Evolutionary conservation across 306 rosid genomes (phyloP).

Genomic region (Canavalia ensiformis): DNA sequence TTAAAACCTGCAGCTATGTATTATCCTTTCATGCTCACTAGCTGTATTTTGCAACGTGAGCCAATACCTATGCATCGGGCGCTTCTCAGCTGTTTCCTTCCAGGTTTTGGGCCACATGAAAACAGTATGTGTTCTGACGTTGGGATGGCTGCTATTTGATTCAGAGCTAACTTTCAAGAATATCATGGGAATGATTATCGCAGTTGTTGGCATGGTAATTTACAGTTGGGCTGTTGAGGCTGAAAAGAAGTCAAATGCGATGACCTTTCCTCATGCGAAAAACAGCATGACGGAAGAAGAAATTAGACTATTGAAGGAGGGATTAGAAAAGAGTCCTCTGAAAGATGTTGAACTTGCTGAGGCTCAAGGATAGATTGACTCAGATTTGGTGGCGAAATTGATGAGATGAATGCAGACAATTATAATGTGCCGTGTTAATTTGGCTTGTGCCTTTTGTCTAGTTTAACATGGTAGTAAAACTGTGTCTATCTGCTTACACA

Average conservation of each 20-base stretch:
- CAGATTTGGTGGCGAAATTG: slow-evolving; percentile 24
- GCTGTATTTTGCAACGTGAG: slow-evolving; percentile 93
- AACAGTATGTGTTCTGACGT: slow-evolving; percentile 84
- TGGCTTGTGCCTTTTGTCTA: slow-evolving; percentile 46
- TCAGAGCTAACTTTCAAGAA: slow-evolving; percentile 83
- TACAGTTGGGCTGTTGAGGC: slow-evolving; percentile 94
- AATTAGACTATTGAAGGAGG: slow-evolving; percentile 74
- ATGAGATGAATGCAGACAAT: slow-evolving; percentile 26
- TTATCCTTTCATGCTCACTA: slow-evolving; percentile 78
- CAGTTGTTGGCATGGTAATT: slow-evolving; percentile 85
- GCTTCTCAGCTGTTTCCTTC: slow-evolving; percentile 91
- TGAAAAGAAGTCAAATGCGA: slow-evolving; percentile 65
- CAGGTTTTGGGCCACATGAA: slow-evolving; percentile 98
- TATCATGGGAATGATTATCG: slow-evolving; percentile 83
- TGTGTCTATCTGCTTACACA: no score
- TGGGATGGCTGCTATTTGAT: slow-evolving; percentile 94
- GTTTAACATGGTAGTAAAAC: slow-evolving; percentile 36
- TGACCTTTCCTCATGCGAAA: slow-evolving; percentile 59
- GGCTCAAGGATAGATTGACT: no score
- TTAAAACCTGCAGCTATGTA: slow-evolving; percentile 70
- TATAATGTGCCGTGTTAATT: not conserved
- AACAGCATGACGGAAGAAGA: slow-evolving; percentile 91
- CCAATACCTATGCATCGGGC: slow-evolving; percentile 95
- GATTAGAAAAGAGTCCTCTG: slow-evolving; percentile 50
- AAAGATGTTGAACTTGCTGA: slow-evolving; percentile 73